A percentile compares a stretch with the other conserved stretches of the same genome.
Evolutionary conservation across 495 filamentous ascomycete species (phyloP).

Genomic region (Talaromyces ruber): DNA sequence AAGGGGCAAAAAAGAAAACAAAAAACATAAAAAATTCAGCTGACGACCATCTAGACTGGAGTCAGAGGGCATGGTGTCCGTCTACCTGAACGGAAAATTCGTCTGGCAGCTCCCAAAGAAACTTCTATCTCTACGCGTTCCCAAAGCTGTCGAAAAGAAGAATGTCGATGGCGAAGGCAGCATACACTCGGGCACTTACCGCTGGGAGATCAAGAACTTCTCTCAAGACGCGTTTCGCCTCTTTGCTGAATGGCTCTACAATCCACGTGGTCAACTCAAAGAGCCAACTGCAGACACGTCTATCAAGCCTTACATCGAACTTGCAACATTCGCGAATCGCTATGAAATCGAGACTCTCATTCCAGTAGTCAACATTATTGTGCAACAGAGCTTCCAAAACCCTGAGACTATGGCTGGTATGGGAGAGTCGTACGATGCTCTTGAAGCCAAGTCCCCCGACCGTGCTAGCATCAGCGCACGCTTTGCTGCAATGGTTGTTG

Average conservation of each 20-base stretch:
- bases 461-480: not conserved
- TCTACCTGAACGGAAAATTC: not conserved
- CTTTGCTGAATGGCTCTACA: constrained; percentile 6
- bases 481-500: not conserved
- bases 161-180: not conserved
- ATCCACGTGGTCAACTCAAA: not conserved
- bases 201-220: constrained; percentile 1
- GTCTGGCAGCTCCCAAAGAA: constrained; percentile 2
- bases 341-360: not conserved
- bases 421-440: not conserved
- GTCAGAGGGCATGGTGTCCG: not conserved
- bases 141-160: not conserved
- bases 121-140: not conserved
- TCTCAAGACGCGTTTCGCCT: not conserved
- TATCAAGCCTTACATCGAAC: not conserved
- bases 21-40: too few species aligned
- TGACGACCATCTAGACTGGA: not conserved
- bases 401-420: not conserved
- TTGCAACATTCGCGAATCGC: not conserved
- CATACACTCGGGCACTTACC: not conserved
- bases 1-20: not conserved
- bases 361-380: not conserved
- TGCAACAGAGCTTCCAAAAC: not conserved
- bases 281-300: not conserved
- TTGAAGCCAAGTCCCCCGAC: not conserved